A percentile compares a stretch with the other conserved stretches of the same genome.
phyloP scores from a whole-genome alignment of 768 basidiomycete species.

The Pilatotrama ljubarskyi region DNA sequence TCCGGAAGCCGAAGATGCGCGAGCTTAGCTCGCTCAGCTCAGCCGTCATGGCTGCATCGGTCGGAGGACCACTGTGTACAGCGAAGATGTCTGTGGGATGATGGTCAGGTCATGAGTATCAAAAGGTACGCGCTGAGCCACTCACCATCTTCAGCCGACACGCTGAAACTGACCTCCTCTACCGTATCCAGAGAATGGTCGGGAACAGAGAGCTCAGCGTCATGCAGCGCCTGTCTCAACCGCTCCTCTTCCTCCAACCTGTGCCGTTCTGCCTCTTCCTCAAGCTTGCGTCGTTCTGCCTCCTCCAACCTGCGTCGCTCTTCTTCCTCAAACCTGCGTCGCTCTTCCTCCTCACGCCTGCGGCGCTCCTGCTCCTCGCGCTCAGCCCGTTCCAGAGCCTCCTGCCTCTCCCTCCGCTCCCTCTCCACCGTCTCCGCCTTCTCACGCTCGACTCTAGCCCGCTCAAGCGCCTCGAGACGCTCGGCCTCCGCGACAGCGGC shows the following conservation, averaged over 20 bases:
- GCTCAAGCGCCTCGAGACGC: conserved; percentile 20
- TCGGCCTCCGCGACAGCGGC: conserved; percentile 17
- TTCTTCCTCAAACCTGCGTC: conserved; percentile 11
- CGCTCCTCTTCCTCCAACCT: conserved; percentile 29
- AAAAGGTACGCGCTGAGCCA: conserved; percentile 5
- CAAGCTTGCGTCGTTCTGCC: conserved; percentile 8
- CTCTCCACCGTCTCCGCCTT: conserved; percentile 29
- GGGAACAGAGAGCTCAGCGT: conserved; percentile 1
- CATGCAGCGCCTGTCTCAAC: neutral
- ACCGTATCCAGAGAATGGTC: conserved; percentile 16
- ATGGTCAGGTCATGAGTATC: neutral
- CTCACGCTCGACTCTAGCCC: conserved; percentile 22
- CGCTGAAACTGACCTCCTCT: conserved; percentile 12
- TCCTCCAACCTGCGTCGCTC: conserved; percentile 28
- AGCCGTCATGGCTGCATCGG: conserved; percentile 32
- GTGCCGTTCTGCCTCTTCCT: conserved; percentile 12
- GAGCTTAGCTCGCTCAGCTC: conserved; percentile 48
- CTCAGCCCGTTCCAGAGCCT: conserved; percentile 26
- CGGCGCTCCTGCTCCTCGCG: conserved; percentile 27
- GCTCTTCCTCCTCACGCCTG: conserved; percentile 1
- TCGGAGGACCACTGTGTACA: conserved; percentile 37
- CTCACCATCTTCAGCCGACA: conserved; percentile 15
- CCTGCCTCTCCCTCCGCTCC: conserved; percentile 27
- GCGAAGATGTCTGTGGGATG: conserved; percentile 59
- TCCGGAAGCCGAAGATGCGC: conserved; percentile 55